Percentiles rank a stretch among this genome's conserved stretches.
phyloP scores from a whole-genome alignment of 1,139 yeast species.

The Magnusiomyces ingens region DNA sequence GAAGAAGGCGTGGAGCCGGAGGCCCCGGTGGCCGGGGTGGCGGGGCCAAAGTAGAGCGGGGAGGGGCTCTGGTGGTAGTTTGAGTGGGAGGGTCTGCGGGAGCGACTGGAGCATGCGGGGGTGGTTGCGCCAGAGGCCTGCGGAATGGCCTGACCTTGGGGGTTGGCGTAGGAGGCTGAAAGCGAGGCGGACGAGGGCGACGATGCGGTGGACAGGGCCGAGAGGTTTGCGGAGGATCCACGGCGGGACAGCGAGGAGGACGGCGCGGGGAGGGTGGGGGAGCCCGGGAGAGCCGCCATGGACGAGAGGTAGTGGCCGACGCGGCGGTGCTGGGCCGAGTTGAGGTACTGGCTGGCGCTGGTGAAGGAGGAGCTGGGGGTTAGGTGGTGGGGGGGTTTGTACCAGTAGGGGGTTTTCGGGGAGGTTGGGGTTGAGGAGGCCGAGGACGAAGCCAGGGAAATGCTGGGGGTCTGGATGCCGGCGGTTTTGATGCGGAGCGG shows the following conservation, averaged over 20 bases:
- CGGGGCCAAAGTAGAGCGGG: background rate
- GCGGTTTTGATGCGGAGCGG: background rate
- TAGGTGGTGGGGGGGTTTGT: slow-evolving; percentile 5
- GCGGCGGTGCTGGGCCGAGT: slow-evolving; percentile 16
- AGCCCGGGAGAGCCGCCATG: slow-evolving; percentile 3
- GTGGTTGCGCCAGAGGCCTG: no score
- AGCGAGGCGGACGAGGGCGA: background rate
- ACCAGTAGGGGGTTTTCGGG: slow-evolving; percentile 10
- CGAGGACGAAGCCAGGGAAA: slow-evolving; percentile 6
- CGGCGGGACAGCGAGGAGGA: slow-evolving; percentile 10
- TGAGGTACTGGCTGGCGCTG: slow-evolving; percentile 13
- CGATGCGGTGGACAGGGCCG: slow-evolving; percentile 1
- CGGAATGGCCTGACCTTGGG: no score
- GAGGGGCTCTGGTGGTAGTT: background rate
- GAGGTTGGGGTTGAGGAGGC: slow-evolving; percentile 7
- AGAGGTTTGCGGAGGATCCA: slow-evolving; percentile 10
- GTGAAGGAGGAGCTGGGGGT: slow-evolving; percentile 12
- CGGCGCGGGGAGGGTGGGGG: slow-evolving; percentile 4
- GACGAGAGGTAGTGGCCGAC: slow-evolving; percentile 16
- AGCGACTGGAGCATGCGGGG: no score
- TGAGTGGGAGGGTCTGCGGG: slow-evolving; percentile 1
- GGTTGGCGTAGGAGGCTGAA: no score
- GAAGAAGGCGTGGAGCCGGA: slow-evolving; percentile 7
- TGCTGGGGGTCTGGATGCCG: slow-evolving; percentile 2
- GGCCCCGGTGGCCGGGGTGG: background rate